Conservation (phyloP, 169 alveolate species). For the Perkinsus marinus region DNA sequence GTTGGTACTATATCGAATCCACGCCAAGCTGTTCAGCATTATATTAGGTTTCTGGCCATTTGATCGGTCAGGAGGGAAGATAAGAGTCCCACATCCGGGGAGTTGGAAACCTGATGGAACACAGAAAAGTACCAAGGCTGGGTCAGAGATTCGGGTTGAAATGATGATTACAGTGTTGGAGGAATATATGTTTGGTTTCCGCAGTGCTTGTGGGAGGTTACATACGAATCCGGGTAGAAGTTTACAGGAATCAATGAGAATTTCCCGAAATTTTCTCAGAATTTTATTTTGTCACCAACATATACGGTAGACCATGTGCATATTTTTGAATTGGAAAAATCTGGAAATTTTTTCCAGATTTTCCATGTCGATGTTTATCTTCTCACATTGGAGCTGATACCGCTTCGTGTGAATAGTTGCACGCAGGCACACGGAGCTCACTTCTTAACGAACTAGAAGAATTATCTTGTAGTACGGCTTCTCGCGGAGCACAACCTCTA, state of each 20-base stretch:
- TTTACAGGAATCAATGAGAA: too few species aligned
- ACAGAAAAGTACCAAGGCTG: not conserved
- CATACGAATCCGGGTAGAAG: too few species aligned
- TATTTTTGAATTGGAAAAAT: too few species aligned
- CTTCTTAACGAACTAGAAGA: not conserved
- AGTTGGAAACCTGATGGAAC: not conserved
- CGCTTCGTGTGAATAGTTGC: not conserved
- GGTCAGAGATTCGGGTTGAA: too few species aligned
- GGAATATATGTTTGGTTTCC: too few species aligned
- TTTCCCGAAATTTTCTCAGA: too few species aligned
- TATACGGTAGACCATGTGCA: too few species aligned
- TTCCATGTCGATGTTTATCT: too few species aligned
- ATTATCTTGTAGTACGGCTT: not conserved
- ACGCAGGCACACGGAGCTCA: not conserved
- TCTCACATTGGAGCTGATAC: not conserved
- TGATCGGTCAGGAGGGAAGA: not conserved
- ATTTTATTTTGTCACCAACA: too few species aligned
- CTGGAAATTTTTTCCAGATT: too few species aligned
- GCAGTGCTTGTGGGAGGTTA: too few species aligned
- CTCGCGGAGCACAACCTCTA: not conserved
- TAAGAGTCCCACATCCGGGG: not conserved
- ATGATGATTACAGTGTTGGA: too few species aligned
- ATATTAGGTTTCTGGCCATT: not conserved
- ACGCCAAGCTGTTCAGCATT: not conserved
- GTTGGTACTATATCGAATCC: slow-evolving; percentile 35